Conservation (phyloP, 352 stramenopile species). For the Pythium sp. region DNA sequence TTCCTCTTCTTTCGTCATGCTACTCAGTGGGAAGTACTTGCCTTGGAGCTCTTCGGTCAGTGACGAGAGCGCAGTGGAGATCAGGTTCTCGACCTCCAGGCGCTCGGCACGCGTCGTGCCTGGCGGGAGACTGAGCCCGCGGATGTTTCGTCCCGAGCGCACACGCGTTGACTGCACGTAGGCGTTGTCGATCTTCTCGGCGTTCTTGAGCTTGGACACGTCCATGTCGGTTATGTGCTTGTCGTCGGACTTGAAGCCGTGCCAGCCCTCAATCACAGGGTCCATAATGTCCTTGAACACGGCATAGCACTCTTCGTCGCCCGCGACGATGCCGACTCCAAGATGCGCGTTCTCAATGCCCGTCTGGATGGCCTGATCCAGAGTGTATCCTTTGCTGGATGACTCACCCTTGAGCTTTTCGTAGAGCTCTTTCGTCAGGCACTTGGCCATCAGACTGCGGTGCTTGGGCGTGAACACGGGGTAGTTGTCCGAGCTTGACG, state of each 20-base stretch:
- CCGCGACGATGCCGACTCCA: slow-evolving; percentile 74
- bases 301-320: slow-evolving; percentile 78
- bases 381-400: slow-evolving; percentile 74
- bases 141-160: slow-evolving; percentile 87
- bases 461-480: slow-evolving; percentile 82
- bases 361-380: slow-evolving; percentile 84
- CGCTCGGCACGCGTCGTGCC: slow-evolving; percentile 86
- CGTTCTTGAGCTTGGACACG: slow-evolving; percentile 61
- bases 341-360: slow-evolving; percentile 82
- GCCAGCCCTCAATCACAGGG: slow-evolving; percentile 83
- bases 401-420: slow-evolving; percentile 70
- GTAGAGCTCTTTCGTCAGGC: slow-evolving; percentile 78
- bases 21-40: slow-evolving; percentile 85
- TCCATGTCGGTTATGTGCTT: slow-evolving; percentile 84
- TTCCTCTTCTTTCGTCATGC: slow-evolving; percentile 90
- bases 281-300: slow-evolving; percentile 83
- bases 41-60: slow-evolving; percentile 78
- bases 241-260: slow-evolving; percentile 76
- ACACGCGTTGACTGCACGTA: slow-evolving; percentile 93
- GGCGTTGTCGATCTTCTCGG: slow-evolving; percentile 59
- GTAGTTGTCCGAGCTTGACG: slow-evolving; percentile 68
- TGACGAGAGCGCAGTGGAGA: slow-evolving; percentile 69
- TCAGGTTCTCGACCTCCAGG: slow-evolving; percentile 78
- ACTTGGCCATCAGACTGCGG: slow-evolving; percentile 81
- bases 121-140: slow-evolving; percentile 83